phyloP scores from a whole-genome alignment of 352 stramenopile genomes.

The Elongisporangium anandrum region DNA sequence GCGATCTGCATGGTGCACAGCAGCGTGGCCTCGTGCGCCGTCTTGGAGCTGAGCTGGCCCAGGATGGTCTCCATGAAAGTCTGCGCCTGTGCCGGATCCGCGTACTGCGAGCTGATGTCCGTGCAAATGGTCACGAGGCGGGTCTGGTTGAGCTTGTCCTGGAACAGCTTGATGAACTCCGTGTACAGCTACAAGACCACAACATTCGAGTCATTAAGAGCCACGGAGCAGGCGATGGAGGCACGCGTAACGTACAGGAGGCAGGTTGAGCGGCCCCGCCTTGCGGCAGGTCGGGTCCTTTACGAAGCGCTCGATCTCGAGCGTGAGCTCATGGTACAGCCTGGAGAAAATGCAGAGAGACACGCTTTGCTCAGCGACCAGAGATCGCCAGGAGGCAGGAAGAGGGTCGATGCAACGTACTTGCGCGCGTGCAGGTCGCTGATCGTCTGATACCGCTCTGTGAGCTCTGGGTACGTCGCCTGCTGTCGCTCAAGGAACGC shows the following conservation, averaged over 20 bases:
- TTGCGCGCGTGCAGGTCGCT: constrained; percentile 88
- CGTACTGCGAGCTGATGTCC: constrained; percentile 80
- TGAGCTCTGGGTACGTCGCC: constrained; percentile 88
- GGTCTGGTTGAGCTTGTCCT: constrained; percentile 96
- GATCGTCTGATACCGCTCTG: constrained; percentile 89
- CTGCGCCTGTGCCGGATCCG: constrained; percentile 61
- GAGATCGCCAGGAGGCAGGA: neutral
- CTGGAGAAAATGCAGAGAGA: constrained; percentile 34
- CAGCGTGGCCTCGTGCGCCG: constrained; percentile 57
- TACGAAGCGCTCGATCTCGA: constrained; percentile 91
- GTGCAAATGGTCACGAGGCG: constrained; percentile 89
- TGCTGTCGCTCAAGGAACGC: constrained; percentile 89
- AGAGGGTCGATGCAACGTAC: constrained; percentile 29
- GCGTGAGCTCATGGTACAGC: constrained; percentile 97
- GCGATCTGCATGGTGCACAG: constrained; percentile 79
- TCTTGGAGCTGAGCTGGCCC: constrained; percentile 53
- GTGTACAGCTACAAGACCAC: constrained; percentile 76
- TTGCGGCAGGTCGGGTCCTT: constrained; percentile 67
- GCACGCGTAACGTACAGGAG: constrained; percentile 16
- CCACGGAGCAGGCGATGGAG: neutral
- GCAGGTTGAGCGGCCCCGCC: constrained; percentile 38
- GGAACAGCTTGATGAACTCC: constrained; percentile 92
- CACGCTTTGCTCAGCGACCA: constrained; percentile 3
- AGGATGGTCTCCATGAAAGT: constrained; percentile 67
- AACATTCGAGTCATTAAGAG: neutral